Conservation (phyloP, 306 rosid genomes). For the Quercus suber region DNA sequence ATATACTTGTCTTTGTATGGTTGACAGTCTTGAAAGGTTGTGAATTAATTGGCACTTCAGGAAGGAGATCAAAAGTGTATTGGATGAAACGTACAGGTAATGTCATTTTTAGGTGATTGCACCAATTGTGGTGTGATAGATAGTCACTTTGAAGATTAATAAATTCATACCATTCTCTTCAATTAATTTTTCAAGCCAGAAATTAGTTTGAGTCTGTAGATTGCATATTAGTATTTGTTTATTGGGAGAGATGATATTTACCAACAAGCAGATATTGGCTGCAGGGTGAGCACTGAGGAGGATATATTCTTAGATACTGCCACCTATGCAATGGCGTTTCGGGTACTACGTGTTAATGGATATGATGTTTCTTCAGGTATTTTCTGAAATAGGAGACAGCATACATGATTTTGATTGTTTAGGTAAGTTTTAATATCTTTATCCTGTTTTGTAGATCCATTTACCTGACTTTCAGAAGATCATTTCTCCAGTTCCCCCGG, state of each 20-base stretch:
- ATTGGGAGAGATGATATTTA: slow-evolving; percentile 18
- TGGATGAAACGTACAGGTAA: slow-evolving; percentile 79
- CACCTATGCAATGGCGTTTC: slow-evolving; percentile 33
- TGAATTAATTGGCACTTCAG: slow-evolving; percentile 66
- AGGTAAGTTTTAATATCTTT: background rate
- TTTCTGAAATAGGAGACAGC: slow-evolving; percentile 2
- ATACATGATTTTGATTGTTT: background rate
- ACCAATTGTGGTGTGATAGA: slow-evolving; percentile 1
- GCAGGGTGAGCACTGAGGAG: no score
- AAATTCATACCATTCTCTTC: background rate
- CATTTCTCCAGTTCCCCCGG: slow-evolving; percentile 56
- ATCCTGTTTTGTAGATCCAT: background rate
- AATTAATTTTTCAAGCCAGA: background rate
- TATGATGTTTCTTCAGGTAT: slow-evolving; percentile 77
- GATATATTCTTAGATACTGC: no score
- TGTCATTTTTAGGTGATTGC: slow-evolving; percentile 12
- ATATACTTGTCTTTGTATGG: slow-evolving; percentile 67
- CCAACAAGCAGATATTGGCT: no score
- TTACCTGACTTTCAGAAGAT: background rate
- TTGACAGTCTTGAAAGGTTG: slow-evolving; percentile 71
- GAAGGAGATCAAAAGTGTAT: slow-evolving; percentile 56
- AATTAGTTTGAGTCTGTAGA: background rate
- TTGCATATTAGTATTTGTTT: background rate
- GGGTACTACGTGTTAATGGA: slow-evolving; percentile 56
- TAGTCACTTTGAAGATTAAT: background rate